Base-by-base conservation (phyloP, 768 basidiomycete genomes). In the Dendrothele bispora region DNA sequence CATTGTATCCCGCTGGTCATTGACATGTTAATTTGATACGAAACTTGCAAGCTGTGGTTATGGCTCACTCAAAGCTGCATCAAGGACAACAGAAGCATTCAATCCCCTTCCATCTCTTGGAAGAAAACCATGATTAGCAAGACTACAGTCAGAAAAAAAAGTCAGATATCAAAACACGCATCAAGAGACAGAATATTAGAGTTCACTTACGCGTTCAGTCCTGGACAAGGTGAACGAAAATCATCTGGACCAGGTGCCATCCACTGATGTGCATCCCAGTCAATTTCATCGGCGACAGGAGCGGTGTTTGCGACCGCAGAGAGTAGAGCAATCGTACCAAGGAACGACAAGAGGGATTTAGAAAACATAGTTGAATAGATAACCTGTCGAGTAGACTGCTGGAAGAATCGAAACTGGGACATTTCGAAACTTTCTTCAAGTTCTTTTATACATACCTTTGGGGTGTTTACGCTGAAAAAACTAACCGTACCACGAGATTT, bases 71-170 rank as follows among this genome's bases (percentile, higher is more conserved):
- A 37, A 2, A 17, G 18, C 36, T 22, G 45, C 45, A 17, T 46
- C 14, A 12, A 46, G 6, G 14, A 46, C 45, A 20, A 37, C 28
- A 17, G 24, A 36, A 26, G 35, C 38, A 8, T 25, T 36, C 12
- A 46, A 25, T 14, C 35, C 17, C 55, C 52, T 29, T 58, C 57
- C 6, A 53, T 55, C 39, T n/a, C 47, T 40, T n/a, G 47, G 29
- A 10, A 48, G 39, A 17, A 41, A 48, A 22, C 47, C 47, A 24
- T 48, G 47, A 24, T 48, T 48, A 10, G 47, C 47, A 3, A 48
- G 21, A 3, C 47, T 48, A 3, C 21, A 25, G 34, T 24, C 7
- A 21, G 18, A 46, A 27, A 34, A 32, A 28, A 44, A 39, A 21
- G 14, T 30, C 12, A 7, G 30, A 10, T 17, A 21, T 12, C 30